These are phyloP conservation scores for Sporisorium reilianum DNA, from an alignment of 1,284 basidiomycete species.

Conservation along the genomic window DNA sequence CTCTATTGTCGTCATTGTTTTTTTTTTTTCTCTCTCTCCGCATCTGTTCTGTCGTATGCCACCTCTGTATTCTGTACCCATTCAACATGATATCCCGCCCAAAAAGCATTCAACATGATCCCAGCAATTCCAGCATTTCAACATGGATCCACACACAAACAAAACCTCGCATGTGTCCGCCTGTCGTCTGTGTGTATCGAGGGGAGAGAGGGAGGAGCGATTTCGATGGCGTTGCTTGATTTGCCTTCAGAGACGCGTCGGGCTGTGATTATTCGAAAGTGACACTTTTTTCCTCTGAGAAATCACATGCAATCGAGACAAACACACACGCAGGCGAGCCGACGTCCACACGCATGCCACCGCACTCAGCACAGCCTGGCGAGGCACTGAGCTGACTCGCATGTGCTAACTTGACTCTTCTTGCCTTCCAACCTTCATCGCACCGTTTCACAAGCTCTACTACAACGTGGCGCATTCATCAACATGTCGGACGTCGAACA, in stretches of 20 bases:
- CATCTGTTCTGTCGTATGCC: conserved; percentile 22
- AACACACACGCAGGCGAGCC: conserved; percentile 11
- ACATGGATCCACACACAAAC: conserved; percentile 27
- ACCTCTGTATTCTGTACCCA: conserved; percentile 50
- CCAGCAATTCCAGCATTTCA: conserved; percentile 46
- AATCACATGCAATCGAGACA: conserved; percentile 31
- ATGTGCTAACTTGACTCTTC: neutral
- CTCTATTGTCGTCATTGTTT: conserved; percentile 34
- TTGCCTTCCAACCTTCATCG: neutral
- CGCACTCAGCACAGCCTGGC: neutral
- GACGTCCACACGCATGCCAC: conserved; percentile 14
- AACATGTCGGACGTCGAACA: conserved; percentile 30
- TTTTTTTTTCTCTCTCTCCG: conserved; percentile 15
- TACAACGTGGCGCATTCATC: neutral
- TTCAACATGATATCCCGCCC: conserved; percentile 60
- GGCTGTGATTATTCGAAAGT: conserved; percentile 29
- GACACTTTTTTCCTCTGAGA: conserved; percentile 34
- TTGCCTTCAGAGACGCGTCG: conserved; percentile 12
- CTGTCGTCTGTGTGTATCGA: neutral
- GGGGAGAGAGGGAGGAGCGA: neutral
- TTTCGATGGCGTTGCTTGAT: conserved; percentile 4
- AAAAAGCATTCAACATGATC: conserved; percentile 55
- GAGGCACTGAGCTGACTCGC: neutral
- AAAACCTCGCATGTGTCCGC: neutral
- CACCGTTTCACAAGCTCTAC: neutral